phyloP scores from a whole-genome alignment of 768 basidiomycete species.

The Mycena sanguinolenta region DNA sequence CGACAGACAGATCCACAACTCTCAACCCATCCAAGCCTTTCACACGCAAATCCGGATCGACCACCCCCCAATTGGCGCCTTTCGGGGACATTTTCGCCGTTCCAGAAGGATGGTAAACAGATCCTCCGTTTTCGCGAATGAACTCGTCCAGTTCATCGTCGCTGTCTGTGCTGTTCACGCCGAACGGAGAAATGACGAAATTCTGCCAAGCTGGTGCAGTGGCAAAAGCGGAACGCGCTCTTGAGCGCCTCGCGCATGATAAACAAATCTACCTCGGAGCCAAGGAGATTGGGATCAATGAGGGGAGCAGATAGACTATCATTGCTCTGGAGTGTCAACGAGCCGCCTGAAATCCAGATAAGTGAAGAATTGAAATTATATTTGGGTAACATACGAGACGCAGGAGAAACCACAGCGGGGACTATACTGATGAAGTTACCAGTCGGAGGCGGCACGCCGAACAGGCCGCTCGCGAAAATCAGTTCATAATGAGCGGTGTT shows the following conservation, averaged over 20 bases:
- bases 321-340: background rate
- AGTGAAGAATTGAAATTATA: too few relatives aligned
- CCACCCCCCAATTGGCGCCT: constrained; percentile 45
- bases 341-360: background rate
- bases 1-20: constrained; percentile 53
- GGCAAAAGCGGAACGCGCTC: background rate
- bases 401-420: constrained; percentile 16
- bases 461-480: constrained; percentile 26
- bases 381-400: constrained; percentile 17
- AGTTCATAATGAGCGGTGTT: constrained; percentile 46
- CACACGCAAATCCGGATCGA: constrained; percentile 47
- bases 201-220: background rate
- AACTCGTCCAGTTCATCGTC: background rate
- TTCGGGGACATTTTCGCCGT: constrained; percentile 48
- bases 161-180: background rate
- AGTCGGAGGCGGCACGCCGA: background rate
- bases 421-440: constrained; percentile 10
- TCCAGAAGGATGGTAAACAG: constrained; percentile 28
- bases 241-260: constrained; percentile 4
- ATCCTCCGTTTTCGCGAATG: background rate
- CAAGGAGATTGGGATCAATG: background rate
- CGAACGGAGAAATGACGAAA: background rate
- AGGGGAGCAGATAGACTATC: background rate
- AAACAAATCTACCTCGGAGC: background rate
- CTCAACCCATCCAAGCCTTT: constrained; percentile 37